Percentiles rank a stretch among this genome's conserved stretches.
These are phyloP conservation scores for Podospora pseudoanserina DNA, from an alignment of 495 filamentous ascomycete species.

Conservation along the genomic window DNA sequence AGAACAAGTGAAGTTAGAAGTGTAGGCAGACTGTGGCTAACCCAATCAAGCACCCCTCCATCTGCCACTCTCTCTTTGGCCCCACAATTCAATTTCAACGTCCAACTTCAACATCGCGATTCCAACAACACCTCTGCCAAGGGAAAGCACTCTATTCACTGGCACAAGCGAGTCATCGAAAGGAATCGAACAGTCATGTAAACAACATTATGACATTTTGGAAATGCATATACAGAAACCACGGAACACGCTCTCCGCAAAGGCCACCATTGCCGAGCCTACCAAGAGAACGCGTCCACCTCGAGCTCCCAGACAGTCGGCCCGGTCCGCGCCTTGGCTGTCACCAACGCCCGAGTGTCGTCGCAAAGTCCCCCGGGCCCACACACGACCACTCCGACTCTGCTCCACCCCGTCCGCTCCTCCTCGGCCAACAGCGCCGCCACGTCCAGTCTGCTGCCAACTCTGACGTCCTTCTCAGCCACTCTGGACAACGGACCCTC, in stretches of 20 bases:
- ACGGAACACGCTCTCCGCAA: background rate
- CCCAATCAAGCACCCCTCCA: background rate
- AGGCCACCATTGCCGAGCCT: background rate
- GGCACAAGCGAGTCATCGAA: background rate
- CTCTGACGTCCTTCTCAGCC: slow-evolving; percentile 30
- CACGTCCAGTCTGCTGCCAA: slow-evolving; percentile 36
- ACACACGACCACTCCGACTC: slow-evolving; percentile 39
- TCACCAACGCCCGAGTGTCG: slow-evolving; percentile 21
- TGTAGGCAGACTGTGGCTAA: background rate
- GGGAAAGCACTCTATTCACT: background rate
- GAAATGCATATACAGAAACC: background rate
- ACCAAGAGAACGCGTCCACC: slow-evolving; percentile 25
- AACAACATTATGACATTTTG: background rate
- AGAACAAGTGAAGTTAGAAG: background rate
- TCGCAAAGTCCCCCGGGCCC: slow-evolving; percentile 31
- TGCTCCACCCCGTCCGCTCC: slow-evolving; percentile 26
- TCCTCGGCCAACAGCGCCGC: slow-evolving; percentile 28
- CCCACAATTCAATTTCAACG: background rate
- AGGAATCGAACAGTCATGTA: background rate
- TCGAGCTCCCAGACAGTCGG: slow-evolving; percentile 21
- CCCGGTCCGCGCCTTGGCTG: slow-evolving; percentile 11
- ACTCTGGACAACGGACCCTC: slow-evolving; percentile 21
- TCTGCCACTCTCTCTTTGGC: background rate
- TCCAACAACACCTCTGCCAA: background rate
- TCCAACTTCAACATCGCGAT: background rate